Conservation (phyloP, 495 filamentous ascomycete genomes). For the Darksidea phi region DNA sequence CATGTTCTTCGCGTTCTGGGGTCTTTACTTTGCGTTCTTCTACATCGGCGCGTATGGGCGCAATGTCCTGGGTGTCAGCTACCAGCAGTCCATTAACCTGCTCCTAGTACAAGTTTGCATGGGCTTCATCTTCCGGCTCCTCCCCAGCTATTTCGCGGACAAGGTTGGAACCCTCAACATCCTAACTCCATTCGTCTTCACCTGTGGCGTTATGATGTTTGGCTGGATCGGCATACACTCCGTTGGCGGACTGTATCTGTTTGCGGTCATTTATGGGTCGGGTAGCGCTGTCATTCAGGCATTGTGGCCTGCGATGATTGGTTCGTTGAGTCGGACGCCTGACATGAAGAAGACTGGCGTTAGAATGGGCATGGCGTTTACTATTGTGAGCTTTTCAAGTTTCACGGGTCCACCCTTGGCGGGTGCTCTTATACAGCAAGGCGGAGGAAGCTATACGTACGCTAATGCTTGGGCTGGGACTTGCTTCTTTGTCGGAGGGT, state of each 20-base stretch:
- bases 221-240: constrained; percentile 37
- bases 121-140: constrained; percentile 37
- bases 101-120: constrained; percentile 41
- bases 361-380: constrained; percentile 42
- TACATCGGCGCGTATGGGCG: constrained; percentile 41
- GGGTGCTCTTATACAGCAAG: constrained; percentile 38
- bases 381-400: constrained; percentile 39
- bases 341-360: constrained; percentile 39
- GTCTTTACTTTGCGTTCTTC: constrained; percentile 44
- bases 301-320: constrained; percentile 38
- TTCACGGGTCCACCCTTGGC: constrained; percentile 42
- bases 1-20: constrained; percentile 44
- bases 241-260: constrained; percentile 34
- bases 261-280: constrained; percentile 39
- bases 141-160: constrained; percentile 40
- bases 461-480: constrained; percentile 38
- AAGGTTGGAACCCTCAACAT: constrained; percentile 37
- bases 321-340: constrained; percentile 33
- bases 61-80: constrained; percentile 30
- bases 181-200: constrained; percentile 35
- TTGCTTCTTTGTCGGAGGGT: constrained; percentile 14
- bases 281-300: constrained; percentile 38
- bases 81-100: constrained; percentile 33
- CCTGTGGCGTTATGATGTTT: constrained; percentile 33
- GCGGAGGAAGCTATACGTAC: constrained; percentile 34